Conservation (phyloP, 148 eudicot genomes). For the Nepenthes gracilis region DNA sequence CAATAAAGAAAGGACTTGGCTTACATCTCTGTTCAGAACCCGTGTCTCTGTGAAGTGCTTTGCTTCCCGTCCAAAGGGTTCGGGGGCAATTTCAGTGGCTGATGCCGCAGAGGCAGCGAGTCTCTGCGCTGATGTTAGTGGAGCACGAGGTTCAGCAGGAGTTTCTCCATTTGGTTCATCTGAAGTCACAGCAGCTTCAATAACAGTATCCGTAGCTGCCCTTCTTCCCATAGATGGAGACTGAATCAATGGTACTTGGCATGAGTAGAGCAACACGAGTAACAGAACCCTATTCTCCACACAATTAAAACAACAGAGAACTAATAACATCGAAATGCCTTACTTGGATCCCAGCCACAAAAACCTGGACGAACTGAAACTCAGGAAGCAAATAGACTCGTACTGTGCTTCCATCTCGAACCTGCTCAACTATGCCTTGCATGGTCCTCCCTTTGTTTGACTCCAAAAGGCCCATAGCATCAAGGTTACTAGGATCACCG, state of each 20-base stretch:
- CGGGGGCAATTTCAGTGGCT: constrained; percentile 49
- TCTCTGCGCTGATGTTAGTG: constrained; percentile 76
- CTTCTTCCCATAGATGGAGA: constrained; percentile 87
- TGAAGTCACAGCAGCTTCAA: constrained; percentile 30
- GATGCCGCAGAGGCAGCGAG: constrained; percentile 54
- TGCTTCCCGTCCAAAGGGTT: constrained; percentile 82
- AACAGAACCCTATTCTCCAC: background rate
- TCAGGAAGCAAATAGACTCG: constrained; percentile 85
- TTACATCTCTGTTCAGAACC: constrained; percentile 86
- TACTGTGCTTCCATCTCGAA: constrained; percentile 89
- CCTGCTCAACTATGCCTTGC: constrained; percentile 84
- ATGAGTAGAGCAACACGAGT: constrained; percentile 4
- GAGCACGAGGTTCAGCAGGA: constrained; percentile 39
- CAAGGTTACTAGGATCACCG: constrained; percentile 59
- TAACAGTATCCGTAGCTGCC: constrained; percentile 32
- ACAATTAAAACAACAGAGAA: background rate
- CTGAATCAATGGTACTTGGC: constrained; percentile 15
- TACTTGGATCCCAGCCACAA: constrained; percentile 89
- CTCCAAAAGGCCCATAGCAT: constrained; percentile 39
- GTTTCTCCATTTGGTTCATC: constrained; percentile 54
- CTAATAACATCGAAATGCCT: background rate
- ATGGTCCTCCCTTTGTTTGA: constrained; percentile 66
- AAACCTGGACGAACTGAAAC: constrained; percentile 77
- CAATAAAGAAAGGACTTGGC: constrained; percentile 6
- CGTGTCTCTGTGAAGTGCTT: constrained; percentile 90